Evolutionary conservation across 768 basidiomycete species (phyloP).

Genomic region (Exidia glandulosa): DNA sequence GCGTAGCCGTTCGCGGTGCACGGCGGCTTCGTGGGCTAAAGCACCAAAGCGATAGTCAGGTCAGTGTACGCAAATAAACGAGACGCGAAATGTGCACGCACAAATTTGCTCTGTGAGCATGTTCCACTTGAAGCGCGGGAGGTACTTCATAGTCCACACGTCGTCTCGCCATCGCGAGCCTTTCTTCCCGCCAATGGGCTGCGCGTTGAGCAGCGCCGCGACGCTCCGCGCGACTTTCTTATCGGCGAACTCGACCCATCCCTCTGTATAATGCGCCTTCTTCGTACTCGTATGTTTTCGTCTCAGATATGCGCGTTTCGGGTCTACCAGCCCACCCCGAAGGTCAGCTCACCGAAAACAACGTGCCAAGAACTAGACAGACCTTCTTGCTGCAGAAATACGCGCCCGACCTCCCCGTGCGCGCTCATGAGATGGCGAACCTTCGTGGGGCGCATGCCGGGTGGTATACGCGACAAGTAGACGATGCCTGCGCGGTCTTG

Average conservation of each 20-base stretch:
- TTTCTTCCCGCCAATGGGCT: constrained; percentile 90
- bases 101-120: constrained; percentile 98
- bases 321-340: constrained; percentile 34
- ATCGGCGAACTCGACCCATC: constrained; percentile 97
- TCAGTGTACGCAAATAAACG: constrained; percentile 4
- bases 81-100: constrained; percentile 31
- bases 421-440: constrained; percentile 86
- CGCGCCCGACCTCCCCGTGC: constrained; percentile 83
- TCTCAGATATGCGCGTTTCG: constrained; percentile 78
- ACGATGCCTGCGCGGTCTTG: constrained; percentile 75
- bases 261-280: constrained; percentile 84
- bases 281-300: constrained; percentile 74
- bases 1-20: constrained; percentile 81
- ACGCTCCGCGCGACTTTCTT: constrained; percentile 83
- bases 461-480: constrained; percentile 93
- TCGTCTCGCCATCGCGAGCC: constrained; percentile 88
- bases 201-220: constrained; percentile 92
- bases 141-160: constrained; percentile 99
- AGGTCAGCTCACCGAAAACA: background rate
- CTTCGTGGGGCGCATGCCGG: constrained; percentile 95
- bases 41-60: background rate
- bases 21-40: constrained; percentile 84
- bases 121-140: constrained; percentile 96
- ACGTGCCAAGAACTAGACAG: constrained; percentile 10
- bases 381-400: constrained; percentile 93